Conservation (phyloP, 2,329 filamentous ascomycete species). For the Coleophoma cylindrospora region DNA sequence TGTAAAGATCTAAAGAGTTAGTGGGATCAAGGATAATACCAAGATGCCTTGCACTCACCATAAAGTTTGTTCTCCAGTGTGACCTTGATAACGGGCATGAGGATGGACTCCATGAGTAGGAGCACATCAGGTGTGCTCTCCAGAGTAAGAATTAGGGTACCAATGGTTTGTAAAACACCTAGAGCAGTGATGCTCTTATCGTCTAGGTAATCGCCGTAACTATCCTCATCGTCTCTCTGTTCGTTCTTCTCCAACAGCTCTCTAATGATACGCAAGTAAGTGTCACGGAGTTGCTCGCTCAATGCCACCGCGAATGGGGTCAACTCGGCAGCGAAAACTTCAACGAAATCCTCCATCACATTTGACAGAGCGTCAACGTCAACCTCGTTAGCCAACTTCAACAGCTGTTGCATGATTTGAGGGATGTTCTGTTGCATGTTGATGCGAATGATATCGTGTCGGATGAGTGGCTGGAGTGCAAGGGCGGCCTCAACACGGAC, state of each 20-base stretch:
- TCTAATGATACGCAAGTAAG: conserved; percentile 87
- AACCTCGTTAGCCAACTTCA: conserved; percentile 96
- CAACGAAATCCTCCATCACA: conserved; percentile 99
- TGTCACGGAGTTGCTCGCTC: conserved; percentile 92
- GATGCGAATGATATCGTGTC: conserved; percentile 87
- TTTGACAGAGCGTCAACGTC: conserved; percentile 96
- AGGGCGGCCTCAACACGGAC: conserved; percentile 92
- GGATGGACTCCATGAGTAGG: conserved; percentile 85
- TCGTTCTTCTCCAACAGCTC: conserved; percentile 87
- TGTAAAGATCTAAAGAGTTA: conserved; percentile 69
- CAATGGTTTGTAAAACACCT: conserved; percentile 94
- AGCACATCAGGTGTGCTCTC: conserved; percentile 97
- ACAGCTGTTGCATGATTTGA: conserved; percentile 97
- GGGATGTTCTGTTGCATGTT: conserved; percentile 98
- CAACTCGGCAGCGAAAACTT: conserved; percentile 94
- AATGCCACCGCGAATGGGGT: conserved; percentile 96
- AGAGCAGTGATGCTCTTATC: conserved; percentile 98
- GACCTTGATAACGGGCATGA: conserved; percentile 96
- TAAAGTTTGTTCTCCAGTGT: conserved; percentile 98
- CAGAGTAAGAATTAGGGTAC: conserved; percentile 90
- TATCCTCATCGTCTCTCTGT: conserved; percentile 67
- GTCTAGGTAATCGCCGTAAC: conserved; percentile 86
- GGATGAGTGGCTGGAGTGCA: conserved; percentile 89
- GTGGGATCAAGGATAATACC: conserved; percentile 10
- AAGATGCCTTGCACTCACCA: conserved; percentile 41